Evolutionary conservation across 805 yeast genomes (phyloP).

Genomic region (Yarrowia keelungensis): DNA sequence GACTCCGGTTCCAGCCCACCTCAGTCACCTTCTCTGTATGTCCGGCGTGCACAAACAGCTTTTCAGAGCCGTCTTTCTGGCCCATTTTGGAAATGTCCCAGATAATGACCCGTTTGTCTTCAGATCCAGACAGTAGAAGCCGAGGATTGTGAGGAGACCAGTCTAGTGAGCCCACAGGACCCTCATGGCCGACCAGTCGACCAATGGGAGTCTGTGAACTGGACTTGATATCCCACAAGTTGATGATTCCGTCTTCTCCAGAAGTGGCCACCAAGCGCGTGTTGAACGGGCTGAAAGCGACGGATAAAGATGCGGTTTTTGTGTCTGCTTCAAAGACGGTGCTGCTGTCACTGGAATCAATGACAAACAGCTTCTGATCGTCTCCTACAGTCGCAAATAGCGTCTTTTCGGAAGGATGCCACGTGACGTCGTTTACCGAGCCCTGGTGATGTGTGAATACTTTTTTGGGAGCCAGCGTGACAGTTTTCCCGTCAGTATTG

Average conservation of each 20-base stretch:
- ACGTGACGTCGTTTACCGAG: constrained; percentile 76
- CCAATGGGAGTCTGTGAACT: constrained; percentile 48
- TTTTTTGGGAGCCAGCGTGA: constrained; percentile 45
- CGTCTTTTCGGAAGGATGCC: constrained; percentile 68
- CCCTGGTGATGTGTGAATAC: constrained; percentile 50
- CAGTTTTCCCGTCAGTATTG: constrained; percentile 40
- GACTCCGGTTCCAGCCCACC: constrained; percentile 78
- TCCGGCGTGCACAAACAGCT: constrained; percentile 78
- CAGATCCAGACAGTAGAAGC: constrained; percentile 68
- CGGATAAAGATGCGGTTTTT: constrained; percentile 48
- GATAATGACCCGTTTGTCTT: constrained; percentile 58
- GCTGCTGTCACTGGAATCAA: constrained; percentile 58
- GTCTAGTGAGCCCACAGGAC: constrained; percentile 66
- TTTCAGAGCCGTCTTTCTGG: constrained; percentile 39
- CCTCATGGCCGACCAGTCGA: constrained; percentile 55
- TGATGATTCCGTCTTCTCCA: constrained; percentile 61
- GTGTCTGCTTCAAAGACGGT: constrained; percentile 34
- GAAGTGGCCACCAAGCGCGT: constrained; percentile 71
- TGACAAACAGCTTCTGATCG: constrained; percentile 57
- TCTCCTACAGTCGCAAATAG: constrained; percentile 75
- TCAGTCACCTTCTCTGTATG: constrained; percentile 89
- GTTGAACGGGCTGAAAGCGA: constrained; percentile 66
- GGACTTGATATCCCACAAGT: constrained; percentile 71
- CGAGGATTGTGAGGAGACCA: constrained; percentile 71
- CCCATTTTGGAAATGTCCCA: constrained; percentile 49